A percentile compares a stretch with the other conserved stretches of the same genome.
Evolutionary conservation across 768 basidiomycete species (phyloP).

Genomic region (Leccinum boreale): DNA sequence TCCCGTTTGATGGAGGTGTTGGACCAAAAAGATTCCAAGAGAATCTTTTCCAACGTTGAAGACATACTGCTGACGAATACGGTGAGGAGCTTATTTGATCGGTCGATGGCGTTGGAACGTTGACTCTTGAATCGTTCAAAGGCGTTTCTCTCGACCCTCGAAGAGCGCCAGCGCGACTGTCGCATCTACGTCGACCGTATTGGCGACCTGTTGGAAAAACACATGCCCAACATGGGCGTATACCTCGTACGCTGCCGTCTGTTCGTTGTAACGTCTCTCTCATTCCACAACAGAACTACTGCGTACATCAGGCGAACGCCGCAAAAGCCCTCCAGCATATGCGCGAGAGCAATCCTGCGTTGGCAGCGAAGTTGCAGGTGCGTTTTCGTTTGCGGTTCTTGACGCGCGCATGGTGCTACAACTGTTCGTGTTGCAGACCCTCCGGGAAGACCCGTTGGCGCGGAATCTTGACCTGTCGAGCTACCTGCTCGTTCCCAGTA

Average conservation of each 20-base stretch:
- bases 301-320: conserved; percentile 75
- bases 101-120: background rate
- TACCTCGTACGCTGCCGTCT: conserved; percentile 59
- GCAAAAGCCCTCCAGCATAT: conserved; percentile 74
- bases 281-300: background rate
- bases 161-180: conserved; percentile 88
- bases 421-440: conserved; percentile 41
- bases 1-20: conserved; percentile 69
- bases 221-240: conserved; percentile 73
- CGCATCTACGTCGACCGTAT: conserved; percentile 88
- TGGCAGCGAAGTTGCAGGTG: conserved; percentile 69
- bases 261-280: background rate
- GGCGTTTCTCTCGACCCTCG: conserved; percentile 84
- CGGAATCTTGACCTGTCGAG: conserved; percentile 87
- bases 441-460: conserved; percentile 74
- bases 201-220: conserved; percentile 75
- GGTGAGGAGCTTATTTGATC: conserved; percentile 38
- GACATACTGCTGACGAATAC: conserved; percentile 89
- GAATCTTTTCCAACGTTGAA: conserved; percentile 91
- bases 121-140: conserved; percentile 21
- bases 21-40: conserved; percentile 71
- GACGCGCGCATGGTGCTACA: background rate
- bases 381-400: conserved; percentile 8
- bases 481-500: conserved; percentile 89
- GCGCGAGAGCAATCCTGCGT: conserved; percentile 61